phyloP scores from a whole-genome alignment of 352 stramenopile species.

The Pythium sukuiense region DNA sequence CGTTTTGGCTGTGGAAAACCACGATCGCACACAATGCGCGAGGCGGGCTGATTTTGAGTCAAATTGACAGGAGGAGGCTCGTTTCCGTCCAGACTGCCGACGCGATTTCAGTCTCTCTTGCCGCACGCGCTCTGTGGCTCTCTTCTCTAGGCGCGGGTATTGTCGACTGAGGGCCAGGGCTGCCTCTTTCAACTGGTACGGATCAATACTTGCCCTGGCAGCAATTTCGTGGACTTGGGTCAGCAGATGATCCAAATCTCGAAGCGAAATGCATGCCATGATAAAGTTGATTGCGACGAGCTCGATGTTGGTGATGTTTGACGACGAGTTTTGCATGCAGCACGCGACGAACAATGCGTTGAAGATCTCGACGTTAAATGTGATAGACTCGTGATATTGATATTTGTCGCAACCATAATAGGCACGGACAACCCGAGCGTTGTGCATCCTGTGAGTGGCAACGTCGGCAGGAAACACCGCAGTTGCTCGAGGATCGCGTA shows the following conservation, averaged over 20 bases:
- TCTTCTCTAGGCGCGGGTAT: background rate
- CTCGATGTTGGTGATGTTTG: slow-evolving; percentile 17
- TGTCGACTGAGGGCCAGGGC: background rate
- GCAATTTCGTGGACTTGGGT: background rate
- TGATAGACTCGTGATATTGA: slow-evolving; percentile 34
- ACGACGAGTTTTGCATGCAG: slow-evolving; percentile 34
- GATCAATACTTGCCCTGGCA: background rate
- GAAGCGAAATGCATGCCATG: slow-evolving; percentile 28
- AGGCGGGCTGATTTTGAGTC: no score
- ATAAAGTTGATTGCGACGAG: slow-evolving; percentile 31
- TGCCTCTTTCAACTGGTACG: background rate
- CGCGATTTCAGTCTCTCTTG: background rate
- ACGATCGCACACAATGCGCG: no score
- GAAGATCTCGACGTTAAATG: slow-evolving; percentile 48
- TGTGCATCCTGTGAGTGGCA: background rate
- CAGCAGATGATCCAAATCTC: slow-evolving; percentile 17
- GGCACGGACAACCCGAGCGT: background rate
- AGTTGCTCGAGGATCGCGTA: background rate
- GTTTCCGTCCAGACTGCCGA: no score
- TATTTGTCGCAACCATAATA: background rate
- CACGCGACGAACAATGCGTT: slow-evolving; percentile 38
- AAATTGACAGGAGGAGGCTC: no score
- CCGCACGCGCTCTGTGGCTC: background rate
- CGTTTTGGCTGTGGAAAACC: no score
- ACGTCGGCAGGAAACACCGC: slow-evolving; percentile 2